These are phyloP conservation scores for Candida tetrigidarum DNA, from an alignment of 1,139 yeast species.

Conservation along the genomic window DNA sequence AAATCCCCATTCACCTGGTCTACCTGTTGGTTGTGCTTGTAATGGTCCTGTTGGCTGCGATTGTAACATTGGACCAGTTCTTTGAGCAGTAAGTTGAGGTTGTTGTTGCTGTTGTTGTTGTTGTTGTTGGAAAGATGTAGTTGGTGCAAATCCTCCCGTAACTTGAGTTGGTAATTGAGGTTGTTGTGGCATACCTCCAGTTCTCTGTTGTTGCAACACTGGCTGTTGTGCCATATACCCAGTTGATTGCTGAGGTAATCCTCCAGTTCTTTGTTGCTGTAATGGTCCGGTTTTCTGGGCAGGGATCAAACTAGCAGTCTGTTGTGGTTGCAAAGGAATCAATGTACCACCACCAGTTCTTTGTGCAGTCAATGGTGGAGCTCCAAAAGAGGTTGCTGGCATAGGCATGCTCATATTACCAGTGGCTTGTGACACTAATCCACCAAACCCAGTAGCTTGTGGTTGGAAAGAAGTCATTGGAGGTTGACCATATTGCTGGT, in stretches of 20 bases:
- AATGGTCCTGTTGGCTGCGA: conserved; percentile 33
- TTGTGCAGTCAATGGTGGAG: conserved; percentile 31
- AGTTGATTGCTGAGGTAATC: conserved; percentile 18
- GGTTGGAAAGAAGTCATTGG: conserved; percentile 22
- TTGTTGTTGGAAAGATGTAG: conserved; percentile 47
- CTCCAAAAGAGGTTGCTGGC: conserved; percentile 33
- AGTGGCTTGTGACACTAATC: conserved; percentile 4
- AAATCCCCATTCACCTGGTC: conserved; percentile 86
- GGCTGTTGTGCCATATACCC: conserved; percentile 30
- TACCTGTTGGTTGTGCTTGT: conserved; percentile 65
- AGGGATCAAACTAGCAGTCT: conserved; percentile 51
- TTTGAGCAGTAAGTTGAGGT: conserved; percentile 28
- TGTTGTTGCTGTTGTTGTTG: too few species aligned
- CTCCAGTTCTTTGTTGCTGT: conserved; percentile 41
- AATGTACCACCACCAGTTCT: conserved; percentile 50
- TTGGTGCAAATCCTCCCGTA: conserved; percentile 39
- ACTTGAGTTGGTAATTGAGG: conserved; percentile 12
- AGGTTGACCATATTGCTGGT: conserved; percentile 17
- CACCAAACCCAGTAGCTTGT: conserved; percentile 19
- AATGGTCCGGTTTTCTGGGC: conserved; percentile 43
- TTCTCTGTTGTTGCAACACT: conserved; percentile 42
- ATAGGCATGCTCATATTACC: conserved; percentile 13
- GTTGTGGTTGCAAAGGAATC: conserved; percentile 53
- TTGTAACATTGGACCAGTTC: conserved; percentile 32
- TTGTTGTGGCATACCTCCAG: conserved; percentile 29